Conservation (phyloP, 352 stramenopile genomes). For the Pythium oligandrum region DNA sequence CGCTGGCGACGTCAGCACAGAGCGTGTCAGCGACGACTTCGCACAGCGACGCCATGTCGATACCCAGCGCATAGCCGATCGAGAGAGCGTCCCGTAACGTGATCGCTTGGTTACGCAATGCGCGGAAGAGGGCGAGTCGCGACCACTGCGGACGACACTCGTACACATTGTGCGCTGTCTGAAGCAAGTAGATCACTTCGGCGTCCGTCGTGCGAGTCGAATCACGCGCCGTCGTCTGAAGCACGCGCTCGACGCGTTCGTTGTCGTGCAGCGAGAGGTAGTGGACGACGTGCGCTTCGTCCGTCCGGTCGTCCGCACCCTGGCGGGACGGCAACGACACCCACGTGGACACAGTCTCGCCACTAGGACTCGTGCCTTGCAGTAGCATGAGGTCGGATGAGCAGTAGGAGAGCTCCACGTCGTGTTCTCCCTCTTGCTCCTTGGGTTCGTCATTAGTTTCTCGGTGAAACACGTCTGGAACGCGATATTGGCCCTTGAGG, state of each 20-base stretch:
- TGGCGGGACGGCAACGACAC: conserved; percentile 74
- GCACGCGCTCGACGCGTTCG: conserved; percentile 64
- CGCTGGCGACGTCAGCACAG: conserved; percentile 32
- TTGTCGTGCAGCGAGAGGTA: conserved; percentile 70
- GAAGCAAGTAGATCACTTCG: conserved; percentile 62
- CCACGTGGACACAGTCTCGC: conserved; percentile 62
- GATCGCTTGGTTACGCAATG: conserved; percentile 51
- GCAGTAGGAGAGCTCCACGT: conserved; percentile 73
- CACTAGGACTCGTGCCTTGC: conserved; percentile 37
- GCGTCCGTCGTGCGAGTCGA: background rate
- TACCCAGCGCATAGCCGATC: conserved; percentile 81
- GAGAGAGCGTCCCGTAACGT: conserved; percentile 64
- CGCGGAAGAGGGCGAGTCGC: conserved; percentile 71
- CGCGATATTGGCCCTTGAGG: conserved; percentile 57
- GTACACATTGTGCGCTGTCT: conserved; percentile 81
- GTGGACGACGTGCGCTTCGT: conserved; percentile 71
- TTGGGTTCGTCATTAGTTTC: background rate
- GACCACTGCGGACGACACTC: conserved; percentile 85
- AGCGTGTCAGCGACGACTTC: conserved; percentile 81
- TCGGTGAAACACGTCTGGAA: conserved; percentile 39
- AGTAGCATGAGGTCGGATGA: conserved; percentile 82
- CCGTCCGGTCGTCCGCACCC: conserved; percentile 22
- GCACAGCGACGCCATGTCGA: conserved; percentile 85
- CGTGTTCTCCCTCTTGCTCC: conserved; percentile 9
- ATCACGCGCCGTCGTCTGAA: conserved; percentile 49